Evolutionary conservation across 805 yeast genomes (phyloP), one percentile per base, ranked within the genome.

Genomic region (Lachancea sp.): DNA sequence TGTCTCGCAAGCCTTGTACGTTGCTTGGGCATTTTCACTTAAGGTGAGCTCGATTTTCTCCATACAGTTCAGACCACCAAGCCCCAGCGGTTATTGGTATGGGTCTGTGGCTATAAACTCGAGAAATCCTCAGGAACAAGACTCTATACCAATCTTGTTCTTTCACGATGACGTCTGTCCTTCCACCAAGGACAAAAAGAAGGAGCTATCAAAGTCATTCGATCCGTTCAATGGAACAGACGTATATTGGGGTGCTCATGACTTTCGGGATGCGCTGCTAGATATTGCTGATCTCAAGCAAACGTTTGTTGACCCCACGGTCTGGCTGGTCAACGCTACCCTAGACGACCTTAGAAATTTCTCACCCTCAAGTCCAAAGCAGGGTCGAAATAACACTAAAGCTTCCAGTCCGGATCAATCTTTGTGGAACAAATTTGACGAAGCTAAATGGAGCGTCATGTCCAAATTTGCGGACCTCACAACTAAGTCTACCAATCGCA

Each of bases 161-260:
- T 90, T 93, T 69, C 99, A 93, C 64, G 99, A 93, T 59, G 84
- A 85, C 45, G 90, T 85, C 54, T 78, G 83, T 29, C 82, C 86
- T 6, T 83, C 91, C 34, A 87, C 95, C 0, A 67, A 74, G 41
- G 65, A 74, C 49, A 82, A 77, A 50, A 83, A 80, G 50, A 74
- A 76, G 41, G 59, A 76, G 43, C 74, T 81, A 43, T 78, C 77
- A 53, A 77, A 78, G 55, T 68, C 75, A 12, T 88, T 90, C 60
- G 85, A 84, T 47, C 89, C 95, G 0, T 90, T 88, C 60, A 76
- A 77, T 13, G 70, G 70, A 32, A 63, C 68, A 1, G 74, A 72
- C 30, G 60, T 87, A 33, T 85, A 81, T 53, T 93, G 98, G 97
- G 99, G 99, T 17, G 99, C 97, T 1, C 77, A 75, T 36, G 84